Evolutionary conservation across 148 eudicot species (phyloP).

Genomic region (Rhododendron ovatum): DNA sequence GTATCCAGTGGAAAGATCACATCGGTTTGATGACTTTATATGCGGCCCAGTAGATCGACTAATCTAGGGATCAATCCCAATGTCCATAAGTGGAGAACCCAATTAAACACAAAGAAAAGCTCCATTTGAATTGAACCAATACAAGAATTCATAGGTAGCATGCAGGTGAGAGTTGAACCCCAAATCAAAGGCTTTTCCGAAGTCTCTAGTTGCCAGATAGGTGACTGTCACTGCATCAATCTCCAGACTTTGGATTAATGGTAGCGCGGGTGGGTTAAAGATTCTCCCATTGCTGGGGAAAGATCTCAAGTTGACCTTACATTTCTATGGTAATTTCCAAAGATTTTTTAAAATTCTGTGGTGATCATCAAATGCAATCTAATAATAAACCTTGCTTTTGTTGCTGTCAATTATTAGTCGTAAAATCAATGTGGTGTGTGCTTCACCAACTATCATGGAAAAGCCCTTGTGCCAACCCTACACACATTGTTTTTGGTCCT

Average conservation of each 20-base stretch:
- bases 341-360: neutral
- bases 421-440: slow-evolving; percentile 14
- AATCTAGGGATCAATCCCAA: neutral
- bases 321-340: neutral
- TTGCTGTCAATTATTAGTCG: neutral
- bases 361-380: neutral
- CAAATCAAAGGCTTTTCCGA: neutral
- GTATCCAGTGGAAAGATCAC: neutral
- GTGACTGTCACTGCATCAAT: neutral
- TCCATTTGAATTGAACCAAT: neutral
- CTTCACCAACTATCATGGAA: slow-evolving; percentile 15
- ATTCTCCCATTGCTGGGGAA: neutral
- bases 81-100: neutral
- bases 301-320: neutral
- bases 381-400: neutral
- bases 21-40: neutral
- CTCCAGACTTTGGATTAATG: neutral
- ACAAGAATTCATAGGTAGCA: neutral
- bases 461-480: slow-evolving; percentile 14
- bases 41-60: neutral
- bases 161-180: neutral
- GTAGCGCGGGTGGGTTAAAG: neutral
- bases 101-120: neutral
- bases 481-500: slow-evolving; percentile 29
- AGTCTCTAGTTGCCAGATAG: neutral